These are phyloP conservation scores for Naganishia antarctica DNA, from an alignment of 768 basidiomycete genomes.

Conservation along the genomic window DNA sequence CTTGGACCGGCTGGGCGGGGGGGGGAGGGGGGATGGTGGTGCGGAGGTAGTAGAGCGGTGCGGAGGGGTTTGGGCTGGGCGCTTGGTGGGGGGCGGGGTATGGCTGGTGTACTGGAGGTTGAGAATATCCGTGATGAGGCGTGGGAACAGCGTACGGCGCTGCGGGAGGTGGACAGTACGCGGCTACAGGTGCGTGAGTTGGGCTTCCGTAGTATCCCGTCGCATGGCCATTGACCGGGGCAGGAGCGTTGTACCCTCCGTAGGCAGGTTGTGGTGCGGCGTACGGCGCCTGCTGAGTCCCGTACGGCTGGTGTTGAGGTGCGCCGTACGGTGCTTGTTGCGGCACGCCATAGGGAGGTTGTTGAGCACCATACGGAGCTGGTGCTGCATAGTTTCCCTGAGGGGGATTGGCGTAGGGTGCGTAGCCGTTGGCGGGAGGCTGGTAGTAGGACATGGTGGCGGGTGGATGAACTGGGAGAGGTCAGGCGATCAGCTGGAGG, in stretches of 20 bases:
- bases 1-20: constrained; percentile 40
- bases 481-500: too few species aligned
- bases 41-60: constrained; percentile 34
- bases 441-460: not conserved
- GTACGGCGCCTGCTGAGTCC: not conserved
- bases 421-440: not conserved
- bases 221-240: not conserved
- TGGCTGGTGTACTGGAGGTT: not conserved
- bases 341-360: not conserved
- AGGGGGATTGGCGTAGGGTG: not conserved
- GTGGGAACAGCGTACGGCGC: not conserved
- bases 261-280: constrained; percentile 2
- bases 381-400: not conserved
- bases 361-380: not conserved
- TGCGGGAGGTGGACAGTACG: not conserved
- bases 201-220: not conserved
- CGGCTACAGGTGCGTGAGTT: not conserved
- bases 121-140: not conserved
- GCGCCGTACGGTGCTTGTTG: not conserved
- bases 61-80: not conserved
- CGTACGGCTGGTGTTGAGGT: not conserved
- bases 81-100: too few species aligned
- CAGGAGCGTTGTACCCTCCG: constrained; percentile 4
- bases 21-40: constrained; percentile 43
- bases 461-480: too few species aligned